Percentiles rank a stretch among this genome's conserved stretches.
Evolutionary conservation across 2,329 filamentous ascomycete species (phyloP).

Genomic region (Neocucurbitaria cava): DNA sequence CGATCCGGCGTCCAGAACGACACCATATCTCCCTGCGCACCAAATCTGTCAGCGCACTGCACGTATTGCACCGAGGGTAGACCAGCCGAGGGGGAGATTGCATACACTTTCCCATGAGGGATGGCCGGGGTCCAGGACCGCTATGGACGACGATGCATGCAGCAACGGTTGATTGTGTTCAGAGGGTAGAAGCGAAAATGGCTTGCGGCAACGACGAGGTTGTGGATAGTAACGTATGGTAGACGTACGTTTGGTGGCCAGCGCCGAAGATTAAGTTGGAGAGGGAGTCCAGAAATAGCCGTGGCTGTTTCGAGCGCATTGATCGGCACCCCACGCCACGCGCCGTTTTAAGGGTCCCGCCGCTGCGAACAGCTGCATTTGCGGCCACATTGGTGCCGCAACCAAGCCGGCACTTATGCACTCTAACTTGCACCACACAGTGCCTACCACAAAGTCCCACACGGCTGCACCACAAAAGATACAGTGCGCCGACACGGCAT

Average conservation of each 20-base stretch:
- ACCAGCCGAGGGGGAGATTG: slow-evolving; percentile 17
- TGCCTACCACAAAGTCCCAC: no score
- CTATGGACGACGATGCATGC: slow-evolving; percentile 34
- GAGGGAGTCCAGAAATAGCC: slow-evolving; percentile 7
- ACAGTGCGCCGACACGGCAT: neutral
- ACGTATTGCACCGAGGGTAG: slow-evolving; percentile 9
- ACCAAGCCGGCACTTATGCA: neutral
- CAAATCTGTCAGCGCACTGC: slow-evolving; percentile 29
- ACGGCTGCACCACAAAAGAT: no score
- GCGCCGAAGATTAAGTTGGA: neutral
- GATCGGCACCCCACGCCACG: slow-evolving; percentile 9
- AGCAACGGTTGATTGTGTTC: slow-evolving; percentile 18
- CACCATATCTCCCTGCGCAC: slow-evolving; percentile 73
- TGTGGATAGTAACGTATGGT: no score
- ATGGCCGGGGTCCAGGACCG: slow-evolving; percentile 25
- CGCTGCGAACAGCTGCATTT: slow-evolving; percentile 9
- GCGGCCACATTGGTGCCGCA: neutral
- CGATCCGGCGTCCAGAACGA: slow-evolving; percentile 96
- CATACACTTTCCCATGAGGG: slow-evolving; percentile 53
- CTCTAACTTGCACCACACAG: neutral
- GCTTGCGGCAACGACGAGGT: slow-evolving; percentile 7
- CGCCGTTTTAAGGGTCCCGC: slow-evolving; percentile 7
- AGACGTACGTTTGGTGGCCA: neutral
- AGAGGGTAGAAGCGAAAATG: slow-evolving; percentile 4
- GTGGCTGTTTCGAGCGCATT: slow-evolving; percentile 22